Evolutionary conservation across 1,284 basidiomycete species (phyloP), one percentile per base, ranked within the genome.

Genomic region (Sporisorium sorghi): DNA sequence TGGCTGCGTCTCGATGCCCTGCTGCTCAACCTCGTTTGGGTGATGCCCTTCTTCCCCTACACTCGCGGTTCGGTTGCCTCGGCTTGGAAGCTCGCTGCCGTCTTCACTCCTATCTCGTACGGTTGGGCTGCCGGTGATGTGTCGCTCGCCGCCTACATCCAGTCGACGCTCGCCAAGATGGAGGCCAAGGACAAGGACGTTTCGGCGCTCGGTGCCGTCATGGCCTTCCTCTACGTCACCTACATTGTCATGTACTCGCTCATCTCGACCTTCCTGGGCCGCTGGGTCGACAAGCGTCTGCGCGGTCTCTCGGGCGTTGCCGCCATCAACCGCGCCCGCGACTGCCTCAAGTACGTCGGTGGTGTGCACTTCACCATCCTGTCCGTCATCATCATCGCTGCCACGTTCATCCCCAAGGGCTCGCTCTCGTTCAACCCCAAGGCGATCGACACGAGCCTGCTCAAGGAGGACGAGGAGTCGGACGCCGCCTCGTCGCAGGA

Each of bases 91-190:
- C 59, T 84, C 35, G 82, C 79, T 44, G 73, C 68, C 24, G 73
- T 69, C 72, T 83, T 85, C 66, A 80, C 79, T 12, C 82, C 85
- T 48, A 75, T 85, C 54, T 83, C 81, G 8, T 82, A 73, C 75
- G 85, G 85, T 68, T 86, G 85, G 85, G 84, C 85, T 50, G 84
- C 85, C 40, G 85, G 85, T 43, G 85, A 86, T 51, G 83, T 85
- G 33, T 85, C 84, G 24, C 78, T 85, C 24, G 85, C 85, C 43
- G 85, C 85, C 14, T 85, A 85, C 79, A 85, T 86, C 73, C 84
- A 85, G 71, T 79, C 81, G 30, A 80, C 80, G 4, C 78, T 86
- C 52, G 76, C 83, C 58, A 67, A 68, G 28, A 73, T 84, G 65
- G 80, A 85, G 59, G 64, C 76, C 55, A 65, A 79, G 51, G 82